These are phyloP conservation scores for Orbilia quercus DNA, from an alignment of 2,329 filamentous ascomycete genomes.

Conservation along the genomic window DNA sequence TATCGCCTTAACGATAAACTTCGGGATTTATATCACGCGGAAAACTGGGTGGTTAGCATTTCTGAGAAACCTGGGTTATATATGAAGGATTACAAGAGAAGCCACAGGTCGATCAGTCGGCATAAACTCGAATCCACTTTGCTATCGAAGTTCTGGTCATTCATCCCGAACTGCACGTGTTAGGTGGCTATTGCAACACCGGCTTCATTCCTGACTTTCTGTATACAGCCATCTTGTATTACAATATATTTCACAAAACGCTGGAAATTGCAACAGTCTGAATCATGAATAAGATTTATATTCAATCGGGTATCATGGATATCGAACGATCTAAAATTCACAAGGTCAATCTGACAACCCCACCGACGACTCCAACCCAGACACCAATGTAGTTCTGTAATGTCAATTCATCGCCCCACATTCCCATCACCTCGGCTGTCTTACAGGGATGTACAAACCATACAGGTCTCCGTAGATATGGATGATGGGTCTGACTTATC, in stretches of 20 bases:
- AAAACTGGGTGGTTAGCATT: neutral
- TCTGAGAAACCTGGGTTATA: too few species aligned
- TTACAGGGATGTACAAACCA: constrained; percentile 96
- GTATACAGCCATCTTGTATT: neutral
- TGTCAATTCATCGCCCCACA: constrained; percentile 63
- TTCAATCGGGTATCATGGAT: too few species aligned
- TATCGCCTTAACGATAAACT: neutral
- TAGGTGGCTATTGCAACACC: too few species aligned
- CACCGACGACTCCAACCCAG: constrained; percentile 89
- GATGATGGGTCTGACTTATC: constrained; percentile 73
- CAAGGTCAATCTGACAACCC: constrained; percentile 80
- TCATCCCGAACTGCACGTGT: too few species aligned
- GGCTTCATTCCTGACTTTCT: too few species aligned
- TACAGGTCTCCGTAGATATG: constrained; percentile 77
- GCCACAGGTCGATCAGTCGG: too few species aligned
- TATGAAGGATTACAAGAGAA: too few species aligned
- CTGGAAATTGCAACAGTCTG: too few species aligned
- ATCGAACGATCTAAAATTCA: neutral
- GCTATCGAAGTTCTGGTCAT: too few species aligned
- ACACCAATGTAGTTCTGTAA: constrained; percentile 79
- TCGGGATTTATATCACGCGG: neutral
- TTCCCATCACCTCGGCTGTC: constrained; percentile 81
- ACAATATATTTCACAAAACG: too few species aligned
- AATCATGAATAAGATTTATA: too few species aligned
- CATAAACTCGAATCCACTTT: too few species aligned